These are phyloP conservation scores for Marvania coccoides DNA, from an alignment of 139 green algal species.

Conservation along the genomic window DNA sequence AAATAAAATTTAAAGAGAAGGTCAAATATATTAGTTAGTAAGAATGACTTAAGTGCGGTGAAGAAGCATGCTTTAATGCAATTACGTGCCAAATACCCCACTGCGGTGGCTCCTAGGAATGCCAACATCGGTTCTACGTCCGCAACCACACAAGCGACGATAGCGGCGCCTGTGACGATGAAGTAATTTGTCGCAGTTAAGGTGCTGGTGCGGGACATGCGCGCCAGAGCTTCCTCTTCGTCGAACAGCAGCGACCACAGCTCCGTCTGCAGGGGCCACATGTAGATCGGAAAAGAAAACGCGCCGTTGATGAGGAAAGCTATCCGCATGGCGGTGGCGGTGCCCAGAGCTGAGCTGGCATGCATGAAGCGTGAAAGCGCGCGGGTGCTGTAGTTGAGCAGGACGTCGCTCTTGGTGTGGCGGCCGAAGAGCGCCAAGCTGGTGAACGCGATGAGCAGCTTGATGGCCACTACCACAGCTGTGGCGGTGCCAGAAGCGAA, in stretches of 20 bases:
- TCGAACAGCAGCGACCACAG: not conserved
- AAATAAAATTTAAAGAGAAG: too few species aligned
- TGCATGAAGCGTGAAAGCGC: not conserved
- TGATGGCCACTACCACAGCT: not conserved
- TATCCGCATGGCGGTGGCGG: not conserved
- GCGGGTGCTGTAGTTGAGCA: not conserved
- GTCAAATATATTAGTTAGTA: too few species aligned
- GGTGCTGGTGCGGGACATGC: not conserved
- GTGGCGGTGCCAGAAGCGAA: not conserved
- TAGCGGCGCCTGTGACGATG: not conserved
- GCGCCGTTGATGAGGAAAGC: not conserved
- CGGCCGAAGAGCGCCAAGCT: not conserved
- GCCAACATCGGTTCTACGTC: not conserved
- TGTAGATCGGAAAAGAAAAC: not conserved
- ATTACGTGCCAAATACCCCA: not conserved
- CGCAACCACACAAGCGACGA: not conserved
- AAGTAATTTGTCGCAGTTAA: not conserved
- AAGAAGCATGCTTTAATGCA: too few species aligned
- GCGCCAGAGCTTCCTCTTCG: not conserved
- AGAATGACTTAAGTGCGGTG: too few species aligned
- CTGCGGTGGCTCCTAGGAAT: not conserved
- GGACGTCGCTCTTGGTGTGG: not conserved
- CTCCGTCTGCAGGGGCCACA: not conserved
- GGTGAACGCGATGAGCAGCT: not conserved
- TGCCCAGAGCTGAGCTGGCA: not conserved